Evolutionary conservation across 805 yeast species (phyloP).

Genomic region (Dipodascus geniculatus): DNA sequence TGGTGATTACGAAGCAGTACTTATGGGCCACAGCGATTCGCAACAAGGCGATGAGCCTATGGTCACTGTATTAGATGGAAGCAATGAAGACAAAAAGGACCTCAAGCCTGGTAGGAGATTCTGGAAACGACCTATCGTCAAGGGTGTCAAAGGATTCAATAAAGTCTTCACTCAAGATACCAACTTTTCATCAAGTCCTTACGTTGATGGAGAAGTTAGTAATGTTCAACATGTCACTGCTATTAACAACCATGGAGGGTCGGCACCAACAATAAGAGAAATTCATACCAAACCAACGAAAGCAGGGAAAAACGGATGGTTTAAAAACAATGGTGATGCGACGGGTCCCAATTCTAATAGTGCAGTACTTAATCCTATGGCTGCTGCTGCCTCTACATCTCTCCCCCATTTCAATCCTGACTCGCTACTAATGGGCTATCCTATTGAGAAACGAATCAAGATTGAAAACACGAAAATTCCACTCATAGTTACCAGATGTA

Average conservation of each 20-base stretch:
- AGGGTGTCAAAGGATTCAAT: conserved; percentile 23
- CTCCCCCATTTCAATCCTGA: neutral
- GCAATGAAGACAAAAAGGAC: conserved; percentile 11
- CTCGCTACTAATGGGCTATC: conserved; percentile 33
- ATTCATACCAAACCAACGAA: neutral
- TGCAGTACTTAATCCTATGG: neutral
- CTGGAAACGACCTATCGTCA: conserved; percentile 28
- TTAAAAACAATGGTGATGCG: neutral
- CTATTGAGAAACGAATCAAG: conserved; percentile 53
- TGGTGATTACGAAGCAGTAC: conserved; percentile 49
- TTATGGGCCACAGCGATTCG: neutral
- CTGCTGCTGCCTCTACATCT: neutral
- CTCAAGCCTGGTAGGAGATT: conserved; percentile 17
- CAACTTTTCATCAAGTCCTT: neutral
- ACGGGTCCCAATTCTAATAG: neutral
- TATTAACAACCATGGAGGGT: neutral
- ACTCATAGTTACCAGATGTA: conserved; percentile 54
- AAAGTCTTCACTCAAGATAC: conserved; percentile 21
- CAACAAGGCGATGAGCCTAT: conserved; percentile 16
- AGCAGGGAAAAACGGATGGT: conserved; percentile 1
- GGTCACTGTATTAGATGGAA: conserved; percentile 20
- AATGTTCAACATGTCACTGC: neutral
- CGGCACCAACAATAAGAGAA: neutral
- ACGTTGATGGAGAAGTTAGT: neutral
- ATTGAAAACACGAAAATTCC: conserved; percentile 60